Evolutionary conservation across 805 yeast species (phyloP), one percentile per base, ranked within the genome.

Genomic region (Scheffersomyces coipomensis): DNA sequence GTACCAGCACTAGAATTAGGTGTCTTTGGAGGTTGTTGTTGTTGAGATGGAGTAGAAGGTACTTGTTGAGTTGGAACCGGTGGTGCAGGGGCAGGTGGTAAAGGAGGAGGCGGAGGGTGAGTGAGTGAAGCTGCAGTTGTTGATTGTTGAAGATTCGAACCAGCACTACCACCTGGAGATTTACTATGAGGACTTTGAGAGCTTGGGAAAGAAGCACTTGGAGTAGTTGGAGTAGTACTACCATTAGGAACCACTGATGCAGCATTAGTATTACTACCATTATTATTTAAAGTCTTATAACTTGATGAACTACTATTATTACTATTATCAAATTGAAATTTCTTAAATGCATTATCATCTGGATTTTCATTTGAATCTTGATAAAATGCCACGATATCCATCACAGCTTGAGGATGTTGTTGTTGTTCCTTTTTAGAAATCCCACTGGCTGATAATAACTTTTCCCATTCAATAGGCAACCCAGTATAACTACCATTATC

Each of bases 361-460:
- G 65, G 55, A 42, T 67, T 66, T 31, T 71, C 75, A 45, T 61
- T 66, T 7, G 66, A 56, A 48, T 81, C 85, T 53, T 82, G 87
- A 60, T 88, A 88, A 56, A 88, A 88, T 32, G 87, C 88, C 19
- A 88, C 88, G 43, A 87, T 89, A 53, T 88, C 95, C 74, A 85
- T 85, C 4, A 93, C 96, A 1, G 96, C 97, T 60, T 88, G 90
- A 2, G 97, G 97, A 61, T 93, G 88, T 45, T 84, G 86, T 56
- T 83, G 83, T 64, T 88, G 96, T 53, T 93, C 99, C 46, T 79
- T 85, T 46, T 78, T 81, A 5, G 96, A 80, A 43, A 93, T 89
- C 38, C 97, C 97, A 52, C 89, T 85, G 2, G 93, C 86, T 10
- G 83, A 75, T 38, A 93, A 71, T 25, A 90, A 70, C 45, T 79